phyloP scores from a whole-genome alignment of 805 yeast genomes.

The Starmerella gropengiesseri region DNA sequence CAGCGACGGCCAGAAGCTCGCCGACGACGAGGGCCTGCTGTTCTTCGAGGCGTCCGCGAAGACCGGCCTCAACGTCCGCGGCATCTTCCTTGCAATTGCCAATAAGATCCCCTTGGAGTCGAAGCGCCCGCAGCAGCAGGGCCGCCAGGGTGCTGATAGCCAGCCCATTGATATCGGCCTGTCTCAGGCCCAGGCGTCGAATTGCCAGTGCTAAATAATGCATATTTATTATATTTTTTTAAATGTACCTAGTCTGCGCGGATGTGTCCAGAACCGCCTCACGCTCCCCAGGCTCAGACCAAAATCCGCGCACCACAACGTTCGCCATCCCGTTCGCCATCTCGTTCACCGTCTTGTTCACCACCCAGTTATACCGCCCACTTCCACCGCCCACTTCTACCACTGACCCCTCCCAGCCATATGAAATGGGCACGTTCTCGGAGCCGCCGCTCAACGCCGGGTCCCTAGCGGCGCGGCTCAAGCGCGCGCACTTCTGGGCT shows the following conservation, averaged over 20 bases:
- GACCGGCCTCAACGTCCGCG: conserved; percentile 77
- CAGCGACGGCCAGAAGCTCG: conserved; percentile 78
- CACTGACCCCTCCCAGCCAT: no score
- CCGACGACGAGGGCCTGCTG: conserved; percentile 80
- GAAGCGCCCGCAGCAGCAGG: conserved; percentile 23
- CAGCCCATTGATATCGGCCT: conserved; percentile 22
- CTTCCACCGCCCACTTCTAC: no score
- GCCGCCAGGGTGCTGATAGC: conserved; percentile 22
- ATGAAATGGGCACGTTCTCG: conserved; percentile 12
- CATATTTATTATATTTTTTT: conserved; percentile 10
- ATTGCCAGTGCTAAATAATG: conserved; percentile 21
- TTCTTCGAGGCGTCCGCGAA: conserved; percentile 95
- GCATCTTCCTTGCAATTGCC: conserved; percentile 84
- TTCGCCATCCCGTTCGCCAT: neutral
- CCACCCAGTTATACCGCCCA: no score
- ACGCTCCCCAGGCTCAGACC: neutral
- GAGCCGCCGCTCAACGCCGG: conserved; percentile 17
- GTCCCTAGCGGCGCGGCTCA: conserved; percentile 16
- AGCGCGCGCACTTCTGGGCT: conserved; percentile 10
- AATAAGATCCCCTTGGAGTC: conserved; percentile 60
- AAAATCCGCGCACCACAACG: neutral
- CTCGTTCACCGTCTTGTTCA: no score
- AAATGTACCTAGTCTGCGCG: conserved; percentile 3
- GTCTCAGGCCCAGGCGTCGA: conserved; percentile 17
- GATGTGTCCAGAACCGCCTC: no score